A percentile compares a stretch with the other conserved stretches of the same genome.
These are phyloP conservation scores for Dioszegia aurantiaca DNA, from an alignment of 768 basidiomycete genomes.

Conservation along the genomic window DNA sequence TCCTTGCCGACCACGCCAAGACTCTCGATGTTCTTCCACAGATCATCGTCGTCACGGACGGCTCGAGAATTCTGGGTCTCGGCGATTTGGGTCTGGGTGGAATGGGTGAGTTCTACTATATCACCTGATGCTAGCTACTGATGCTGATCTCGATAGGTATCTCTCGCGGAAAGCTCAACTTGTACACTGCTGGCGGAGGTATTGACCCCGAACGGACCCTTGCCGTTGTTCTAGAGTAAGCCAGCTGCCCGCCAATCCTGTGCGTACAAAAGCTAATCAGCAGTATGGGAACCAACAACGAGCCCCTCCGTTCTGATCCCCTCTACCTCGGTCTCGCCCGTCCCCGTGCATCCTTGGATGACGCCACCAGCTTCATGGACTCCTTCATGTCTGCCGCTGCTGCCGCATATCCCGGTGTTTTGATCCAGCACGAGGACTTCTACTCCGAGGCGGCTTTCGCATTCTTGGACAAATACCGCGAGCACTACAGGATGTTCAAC, in stretches of 20 bases:
- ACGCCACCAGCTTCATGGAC: slow-evolving; percentile 80
- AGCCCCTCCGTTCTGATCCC: slow-evolving; percentile 74
- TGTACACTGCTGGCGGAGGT: slow-evolving; percentile 86
- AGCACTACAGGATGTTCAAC: slow-evolving; percentile 77
- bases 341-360: slow-evolving; percentile 43
- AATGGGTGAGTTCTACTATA: slow-evolving; percentile 38
- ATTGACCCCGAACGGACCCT: slow-evolving; percentile 50
- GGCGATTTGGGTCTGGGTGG: slow-evolving; percentile 57
- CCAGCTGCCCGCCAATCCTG: not conserved
- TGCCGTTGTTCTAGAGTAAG: slow-evolving; percentile 47
- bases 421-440: slow-evolving; percentile 86
- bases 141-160: slow-evolving; percentile 46
- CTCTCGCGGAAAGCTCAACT: slow-evolving; percentile 84
- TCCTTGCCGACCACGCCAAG: slow-evolving; percentile 33
- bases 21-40: slow-evolving; percentile 55
- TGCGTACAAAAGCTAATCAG: slow-evolving; percentile 48
- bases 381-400: slow-evolving; percentile 86
- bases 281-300: slow-evolving; percentile 86
- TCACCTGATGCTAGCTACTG: not conserved
- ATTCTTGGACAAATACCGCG: slow-evolving; percentile 72
- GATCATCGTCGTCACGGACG: slow-evolving; percentile 90
- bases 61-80: slow-evolving; percentile 84
- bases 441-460: slow-evolving; percentile 86
- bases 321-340: slow-evolving; percentile 82
- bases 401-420: slow-evolving; percentile 68